A percentile compares a stretch with the other conserved stretches of the same genome.
phyloP scores from a whole-genome alignment of 306 rosid genomes.

The Ceratonia siliqua region DNA sequence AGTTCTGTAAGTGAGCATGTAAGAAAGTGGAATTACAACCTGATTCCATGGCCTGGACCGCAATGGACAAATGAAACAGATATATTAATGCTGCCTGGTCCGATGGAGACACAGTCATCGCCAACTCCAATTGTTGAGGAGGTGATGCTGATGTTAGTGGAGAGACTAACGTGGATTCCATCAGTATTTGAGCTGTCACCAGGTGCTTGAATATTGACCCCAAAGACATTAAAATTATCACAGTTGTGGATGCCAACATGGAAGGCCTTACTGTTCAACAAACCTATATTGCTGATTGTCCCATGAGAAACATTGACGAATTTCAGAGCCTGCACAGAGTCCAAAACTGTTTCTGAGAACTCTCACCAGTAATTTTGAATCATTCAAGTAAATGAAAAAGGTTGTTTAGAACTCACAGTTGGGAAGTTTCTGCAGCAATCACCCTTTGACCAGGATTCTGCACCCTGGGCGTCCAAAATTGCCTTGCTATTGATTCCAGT shows the following conservation, averaged over 20 bases:
- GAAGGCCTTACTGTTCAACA: conserved; percentile 18
- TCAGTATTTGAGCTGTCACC: conserved; percentile 25
- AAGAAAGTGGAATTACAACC: not conserved
- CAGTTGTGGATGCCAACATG: conserved; percentile 11
- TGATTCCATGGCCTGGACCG: conserved; percentile 31
- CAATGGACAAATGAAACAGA: conserved; percentile 21
- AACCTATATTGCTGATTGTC: not conserved
- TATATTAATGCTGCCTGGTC: conserved; percentile 13
- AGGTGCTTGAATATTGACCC: conserved; percentile 18
- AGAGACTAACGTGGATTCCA: conserved; percentile 3
- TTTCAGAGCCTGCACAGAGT: conserved; percentile 19
- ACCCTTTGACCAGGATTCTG: conserved; percentile 1
- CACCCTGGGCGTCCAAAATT: conserved; percentile 1
- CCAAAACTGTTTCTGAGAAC: not conserved
- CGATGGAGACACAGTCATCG: conserved; percentile 30
- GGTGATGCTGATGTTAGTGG: conserved; percentile 6
- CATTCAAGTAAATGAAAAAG: not conserved
- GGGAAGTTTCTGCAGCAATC: conserved; percentile 16
- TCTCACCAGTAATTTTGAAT: not conserved
- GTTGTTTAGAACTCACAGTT: not conserved
- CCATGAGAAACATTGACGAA: conserved; percentile 16
- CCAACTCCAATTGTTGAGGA: conserved; percentile 27
- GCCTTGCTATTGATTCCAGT: conserved; percentile 12
- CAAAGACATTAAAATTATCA: not conserved
- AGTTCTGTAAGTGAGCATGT: not conserved